Base-by-base conservation (phyloP, 768 basidiomycete genomes). In the Pleurotus eryngii region DNA sequence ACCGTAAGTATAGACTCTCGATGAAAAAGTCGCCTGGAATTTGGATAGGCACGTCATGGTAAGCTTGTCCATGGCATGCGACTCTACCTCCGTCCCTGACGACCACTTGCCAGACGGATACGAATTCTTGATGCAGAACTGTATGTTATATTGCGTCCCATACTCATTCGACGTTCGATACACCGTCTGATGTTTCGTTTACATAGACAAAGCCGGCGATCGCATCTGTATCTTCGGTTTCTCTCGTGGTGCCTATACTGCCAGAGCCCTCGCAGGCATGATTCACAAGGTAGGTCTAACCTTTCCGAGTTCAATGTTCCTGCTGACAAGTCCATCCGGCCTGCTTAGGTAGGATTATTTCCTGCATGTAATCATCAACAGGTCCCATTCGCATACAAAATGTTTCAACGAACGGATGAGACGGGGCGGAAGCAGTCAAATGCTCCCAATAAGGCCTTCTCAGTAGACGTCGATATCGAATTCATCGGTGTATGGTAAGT, bases 211-310 rank as follows among this genome's bases (percentile, higher is more conserved):
- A 4, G 64, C 70, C 8, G 82, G 82, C 22, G 85, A 88, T 69
- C 75, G 74, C 59, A 82, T 89, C 11, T 86, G 77, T 60, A 75
- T 89, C 39, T 86, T 87, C 60, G 86, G 86, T 0, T 88, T 89
- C 67, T 86, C 84, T 30, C 74, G 87, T 26, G 86, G 86, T 8
- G 83, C 84, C 6, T 85, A 84, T 65, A 84, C 82, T 0, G 84
- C 85, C 11, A 72, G 85, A 47, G 76, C 76, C 57, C 72, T 80
- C 3, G 79, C 79, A 4, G 79, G 80, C 2, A 81, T 82, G 81
- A 60, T 81, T 4, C 76, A 80, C 63, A 81, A 81, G 64, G 74
- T 17, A n/a, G 11, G 42, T 17, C 0, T 8, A 11, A 3, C 9
- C 7, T 30, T 30, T 9, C 30, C 30, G 30, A 30, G 7, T 30